phyloP scores from a whole-genome alignment of 2,329 filamentous ascomycete species.

The Ophiostoma montium region DNA sequence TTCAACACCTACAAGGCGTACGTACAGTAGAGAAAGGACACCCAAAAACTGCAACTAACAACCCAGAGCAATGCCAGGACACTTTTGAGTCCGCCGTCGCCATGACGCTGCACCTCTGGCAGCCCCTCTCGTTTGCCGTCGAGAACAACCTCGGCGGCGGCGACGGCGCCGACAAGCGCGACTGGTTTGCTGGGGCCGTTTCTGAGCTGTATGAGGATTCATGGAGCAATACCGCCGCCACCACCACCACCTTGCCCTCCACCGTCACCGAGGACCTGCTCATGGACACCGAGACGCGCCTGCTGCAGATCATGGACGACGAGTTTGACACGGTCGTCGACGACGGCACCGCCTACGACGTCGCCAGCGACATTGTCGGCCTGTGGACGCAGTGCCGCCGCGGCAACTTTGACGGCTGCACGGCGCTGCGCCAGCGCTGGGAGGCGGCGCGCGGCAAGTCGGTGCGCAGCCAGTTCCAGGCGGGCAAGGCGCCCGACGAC shows the following conservation, averaged over 20 bases:
- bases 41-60: background rate
- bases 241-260: slow-evolving; percentile 16
- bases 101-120: slow-evolving; percentile 76
- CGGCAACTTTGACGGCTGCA: slow-evolving; percentile 52
- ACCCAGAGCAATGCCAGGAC: slow-evolving; percentile 39
- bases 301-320: slow-evolving; percentile 85
- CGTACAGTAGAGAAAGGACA: background rate
- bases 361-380: slow-evolving; percentile 59
- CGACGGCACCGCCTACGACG: slow-evolving; percentile 66
- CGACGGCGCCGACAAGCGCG: slow-evolving; percentile 72
- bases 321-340: slow-evolving; percentile 91
- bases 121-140: slow-evolving; percentile 73
- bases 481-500: slow-evolving; percentile 38
- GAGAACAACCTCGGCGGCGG: slow-evolving; percentile 80
- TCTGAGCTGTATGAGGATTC: slow-evolving; percentile 54
- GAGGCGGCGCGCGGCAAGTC: slow-evolving; percentile 45
- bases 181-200: slow-evolving; percentile 87
- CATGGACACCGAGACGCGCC: slow-evolving; percentile 65
- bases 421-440: slow-evolving; percentile 49
- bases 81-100: slow-evolving; percentile 80
- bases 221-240: slow-evolving; percentile 12
- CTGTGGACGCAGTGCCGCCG: slow-evolving; percentile 49
- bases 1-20: slow-evolving; percentile 4
- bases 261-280: slow-evolving; percentile 40
- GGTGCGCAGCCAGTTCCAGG: slow-evolving; percentile 38